Evolutionary conservation across 2,329 filamentous ascomycete species (phyloP).

Genomic region (Fusarium austroafricanum): DNA sequence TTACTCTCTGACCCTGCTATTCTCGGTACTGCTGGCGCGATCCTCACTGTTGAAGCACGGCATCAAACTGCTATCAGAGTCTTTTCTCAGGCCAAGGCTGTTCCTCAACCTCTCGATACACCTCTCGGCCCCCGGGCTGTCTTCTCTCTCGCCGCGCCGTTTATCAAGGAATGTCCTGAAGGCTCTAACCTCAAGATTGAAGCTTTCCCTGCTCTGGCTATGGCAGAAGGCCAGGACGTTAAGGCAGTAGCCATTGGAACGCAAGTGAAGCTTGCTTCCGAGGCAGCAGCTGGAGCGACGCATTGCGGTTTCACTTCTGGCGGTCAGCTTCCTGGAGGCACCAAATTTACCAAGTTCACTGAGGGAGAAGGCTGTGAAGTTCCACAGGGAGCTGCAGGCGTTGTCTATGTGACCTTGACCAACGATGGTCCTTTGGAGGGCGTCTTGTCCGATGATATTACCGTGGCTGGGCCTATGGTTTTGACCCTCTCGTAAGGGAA

Average conservation of each 20-base stretch:
- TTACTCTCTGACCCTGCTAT: constrained; percentile 69
- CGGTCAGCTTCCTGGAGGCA: constrained; percentile 65
- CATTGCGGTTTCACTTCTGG: constrained; percentile 77
- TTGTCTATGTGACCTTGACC: constrained; percentile 76
- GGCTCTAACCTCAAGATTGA: constrained; percentile 70
- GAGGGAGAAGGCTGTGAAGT: constrained; percentile 66
- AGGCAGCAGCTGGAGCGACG: constrained; percentile 62
- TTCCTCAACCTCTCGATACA: constrained; percentile 77
- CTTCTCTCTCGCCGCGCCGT: constrained; percentile 78
- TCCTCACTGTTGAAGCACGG: constrained; percentile 78
- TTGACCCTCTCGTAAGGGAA: constrained; percentile 58
- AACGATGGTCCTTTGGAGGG: constrained; percentile 63
- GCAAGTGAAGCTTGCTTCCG: constrained; percentile 58
- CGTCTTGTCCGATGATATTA: constrained; percentile 69
- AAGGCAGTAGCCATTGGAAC: constrained; percentile 51
- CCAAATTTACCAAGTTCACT: constrained; percentile 68
- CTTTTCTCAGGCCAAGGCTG: constrained; percentile 65
- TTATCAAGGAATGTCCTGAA: constrained; percentile 76
- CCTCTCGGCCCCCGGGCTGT: constrained; percentile 75
- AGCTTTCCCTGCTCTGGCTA: constrained; percentile 69
- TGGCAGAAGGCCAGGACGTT: constrained; percentile 59
- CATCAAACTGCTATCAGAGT: constrained; percentile 79
- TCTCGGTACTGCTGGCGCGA: constrained; percentile 74
- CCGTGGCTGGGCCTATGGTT: constrained; percentile 73
- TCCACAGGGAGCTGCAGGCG: constrained; percentile 70